Percentiles rank a stretch among this genome's conserved stretches.
Evolutionary conservation across 1,139 yeast species (phyloP).

Genomic region (Pichia sp.): DNA sequence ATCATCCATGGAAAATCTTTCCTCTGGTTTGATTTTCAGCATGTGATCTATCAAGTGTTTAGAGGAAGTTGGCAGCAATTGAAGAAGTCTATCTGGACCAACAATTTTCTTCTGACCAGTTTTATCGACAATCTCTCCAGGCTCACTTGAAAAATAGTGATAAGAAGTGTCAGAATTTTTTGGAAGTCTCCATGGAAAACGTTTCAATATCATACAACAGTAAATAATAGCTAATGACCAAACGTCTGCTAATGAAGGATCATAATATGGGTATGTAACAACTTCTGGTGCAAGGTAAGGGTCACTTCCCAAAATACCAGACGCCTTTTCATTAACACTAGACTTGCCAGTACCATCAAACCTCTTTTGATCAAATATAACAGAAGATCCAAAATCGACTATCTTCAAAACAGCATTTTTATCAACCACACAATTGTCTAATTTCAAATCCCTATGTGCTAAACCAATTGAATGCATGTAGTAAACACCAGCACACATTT

Average conservation of each 20-base stretch:
- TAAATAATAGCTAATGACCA: conserved; percentile 76
- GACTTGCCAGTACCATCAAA: conserved; percentile 4
- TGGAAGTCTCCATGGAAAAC: conserved; percentile 78
- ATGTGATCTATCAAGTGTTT: conserved; percentile 70
- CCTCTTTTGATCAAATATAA: conserved; percentile 35
- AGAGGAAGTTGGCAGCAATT: conserved; percentile 80
- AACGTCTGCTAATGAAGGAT: conserved; percentile 65
- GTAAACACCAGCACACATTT: conserved; percentile 52
- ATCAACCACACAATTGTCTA: conserved; percentile 71
- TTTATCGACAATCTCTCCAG: conserved; percentile 21
- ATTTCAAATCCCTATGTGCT: conserved; percentile 70
- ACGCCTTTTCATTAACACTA: conserved; percentile 28
- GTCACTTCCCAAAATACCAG: conserved; percentile 76
- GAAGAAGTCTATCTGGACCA: conserved; percentile 86
- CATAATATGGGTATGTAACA: conserved; percentile 41
- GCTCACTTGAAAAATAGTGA: conserved; percentile 21
- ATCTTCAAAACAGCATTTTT: conserved; percentile 55
- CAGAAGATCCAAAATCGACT: conserved; percentile 75
- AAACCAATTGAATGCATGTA: conserved; percentile 61
- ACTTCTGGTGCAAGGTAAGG: conserved; percentile 80
- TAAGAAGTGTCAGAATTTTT: conserved; percentile 40
- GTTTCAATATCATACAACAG: conserved; percentile 63
- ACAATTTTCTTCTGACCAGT: conserved; percentile 23
- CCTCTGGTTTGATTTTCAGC: conserved; percentile 60
- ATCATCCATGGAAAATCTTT: conserved; percentile 64